Evolutionary conservation across 306 rosid genomes (phyloP), one percentile per base, ranked within the genome.

Genomic region (Cyamopsis tetragonoloba): DNA sequence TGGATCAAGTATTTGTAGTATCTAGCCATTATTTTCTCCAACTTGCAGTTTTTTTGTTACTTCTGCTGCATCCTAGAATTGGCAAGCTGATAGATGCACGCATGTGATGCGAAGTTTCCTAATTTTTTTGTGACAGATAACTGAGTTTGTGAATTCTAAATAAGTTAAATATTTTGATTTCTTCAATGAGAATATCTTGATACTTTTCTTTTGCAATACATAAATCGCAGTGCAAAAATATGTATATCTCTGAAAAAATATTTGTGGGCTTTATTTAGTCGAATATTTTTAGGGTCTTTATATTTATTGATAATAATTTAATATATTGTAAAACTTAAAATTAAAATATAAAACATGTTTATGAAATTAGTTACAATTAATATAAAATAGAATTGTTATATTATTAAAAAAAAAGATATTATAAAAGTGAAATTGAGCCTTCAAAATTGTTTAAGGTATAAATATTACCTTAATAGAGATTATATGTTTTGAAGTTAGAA

Each of bases 1-100:
- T 90, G 96, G 83, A 88, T 93, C 88, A 93, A 88, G 99, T 93
- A 88, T 23, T 17, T 69, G 43, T 57, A 12, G 50, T 34, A 71
- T 46, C 77, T 74, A n/a, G 51, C 46, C 15, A 8, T 68, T 80
- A 23, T 41, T 74, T 73, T 62, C 48, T 9, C 58, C 12, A 7
- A 11, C 24, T 49, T 10, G 59, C 47, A 42, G 15, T 66, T 24
- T 47, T 48, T 56, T 67, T 71, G n/a, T 67, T 71, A 32, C 60
- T 41, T 35, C 47, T 13, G 49, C 59, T 49, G 61, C 22, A 56
- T 22, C 69, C 32, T 56, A 56, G 26, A 72, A 62, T 62, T 62
- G 49, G 26, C 65, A 35, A 27, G 54, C 59, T 30, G 38, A 58
- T 55, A 46, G 34, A 58, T 65, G 70, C 46, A n/a, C n/a, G n/a